Evolutionary conservation across 257 asterid genomes (phyloP).

Genomic region (Cruciata laevipes): DNA sequence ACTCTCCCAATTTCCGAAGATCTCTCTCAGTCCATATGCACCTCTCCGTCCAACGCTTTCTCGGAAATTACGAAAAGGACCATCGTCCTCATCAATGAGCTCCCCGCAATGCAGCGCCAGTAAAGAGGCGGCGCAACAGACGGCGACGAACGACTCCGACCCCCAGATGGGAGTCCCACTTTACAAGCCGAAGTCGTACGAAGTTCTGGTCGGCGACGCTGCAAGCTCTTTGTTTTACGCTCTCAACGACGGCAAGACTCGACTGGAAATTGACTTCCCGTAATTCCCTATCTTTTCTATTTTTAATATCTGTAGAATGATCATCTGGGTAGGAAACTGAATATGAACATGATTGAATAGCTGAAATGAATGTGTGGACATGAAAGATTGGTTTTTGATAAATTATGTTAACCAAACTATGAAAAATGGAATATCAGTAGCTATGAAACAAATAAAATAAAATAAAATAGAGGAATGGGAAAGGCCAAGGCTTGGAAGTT

Average conservation of each 20-base stretch:
- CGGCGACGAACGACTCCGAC: constrained; percentile 39
- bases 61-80: background rate
- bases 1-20: constrained; percentile 20
- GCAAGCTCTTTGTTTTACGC: constrained; percentile 66
- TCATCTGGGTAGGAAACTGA: background rate
- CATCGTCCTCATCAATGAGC: constrained; percentile 7
- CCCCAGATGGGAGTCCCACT: constrained; percentile 76
- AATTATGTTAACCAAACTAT: too few species aligned
- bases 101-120: constrained; percentile 26
- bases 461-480: too few species aligned
- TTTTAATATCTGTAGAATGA: background rate
- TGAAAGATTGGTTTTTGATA: background rate
- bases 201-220: constrained; percentile 80
- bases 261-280: constrained; percentile 95
- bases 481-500: too few species aligned
- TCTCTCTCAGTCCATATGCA: constrained; percentile 18
- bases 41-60: constrained; percentile 8
- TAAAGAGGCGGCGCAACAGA: constrained; percentile 42
- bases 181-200: constrained; percentile 86
- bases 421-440: too few species aligned
- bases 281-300: constrained; percentile 16
- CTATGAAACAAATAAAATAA: too few species aligned
- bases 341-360: background rate
- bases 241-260: constrained; percentile 66
- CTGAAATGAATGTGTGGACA: background rate